Evolutionary conservation across 148 eudicot species (phyloP).

Genomic region (Fagopyrum esculentum): DNA sequence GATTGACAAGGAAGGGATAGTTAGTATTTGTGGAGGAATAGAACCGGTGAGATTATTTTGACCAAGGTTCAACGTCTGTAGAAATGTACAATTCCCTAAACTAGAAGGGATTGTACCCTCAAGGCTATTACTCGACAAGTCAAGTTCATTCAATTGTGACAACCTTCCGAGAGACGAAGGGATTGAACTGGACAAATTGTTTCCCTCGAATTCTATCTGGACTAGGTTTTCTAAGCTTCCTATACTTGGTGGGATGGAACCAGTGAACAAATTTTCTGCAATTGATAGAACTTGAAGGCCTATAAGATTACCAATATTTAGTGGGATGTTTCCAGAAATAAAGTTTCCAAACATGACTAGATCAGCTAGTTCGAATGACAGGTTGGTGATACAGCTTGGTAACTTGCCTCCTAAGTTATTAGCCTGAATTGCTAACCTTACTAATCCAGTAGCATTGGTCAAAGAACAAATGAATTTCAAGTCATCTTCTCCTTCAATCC

Average conservation of each 20-base stretch:
- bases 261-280: background rate
- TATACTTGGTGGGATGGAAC: background rate
- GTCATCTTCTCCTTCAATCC: background rate
- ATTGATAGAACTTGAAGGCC: background rate
- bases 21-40: background rate
- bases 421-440: background rate
- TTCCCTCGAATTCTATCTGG: background rate
- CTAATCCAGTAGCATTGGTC: background rate
- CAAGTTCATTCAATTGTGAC: background rate
- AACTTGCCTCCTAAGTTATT: background rate
- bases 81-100: background rate
- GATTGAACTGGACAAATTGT: background rate
- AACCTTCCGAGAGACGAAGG: slow-evolving; percentile 10
- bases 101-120: slow-evolving; percentile 10
- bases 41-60: background rate
- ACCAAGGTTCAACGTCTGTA: background rate
- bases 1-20: slow-evolving; percentile 10
- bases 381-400: background rate
- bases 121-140: slow-evolving; percentile 7
- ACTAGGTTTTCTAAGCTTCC: background rate
- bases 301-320: background rate
- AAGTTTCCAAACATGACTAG: background rate
- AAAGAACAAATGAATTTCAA: background rate
- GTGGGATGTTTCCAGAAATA: background rate
- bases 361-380: background rate